phyloP scores from a whole-genome alignment of 495 filamentous ascomycete genomes.

The Bacidia rubella region DNA sequence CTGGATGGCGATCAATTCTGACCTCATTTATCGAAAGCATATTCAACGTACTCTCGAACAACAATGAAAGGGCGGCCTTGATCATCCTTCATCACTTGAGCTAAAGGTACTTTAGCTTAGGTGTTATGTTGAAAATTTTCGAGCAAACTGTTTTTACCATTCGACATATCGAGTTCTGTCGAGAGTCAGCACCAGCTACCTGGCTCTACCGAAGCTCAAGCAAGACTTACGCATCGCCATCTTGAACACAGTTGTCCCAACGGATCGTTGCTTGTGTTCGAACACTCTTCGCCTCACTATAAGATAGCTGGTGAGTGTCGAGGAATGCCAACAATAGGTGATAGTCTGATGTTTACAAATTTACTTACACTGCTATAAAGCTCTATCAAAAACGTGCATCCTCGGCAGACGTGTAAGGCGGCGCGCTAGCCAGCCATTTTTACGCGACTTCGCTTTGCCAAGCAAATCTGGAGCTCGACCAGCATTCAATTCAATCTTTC shows the following conservation, averaged over 20 bases:
- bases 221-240: constrained; percentile 60
- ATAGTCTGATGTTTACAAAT: too few relatives aligned
- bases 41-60: constrained; percentile 79
- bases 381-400: too few relatives aligned
- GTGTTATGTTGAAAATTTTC: constrained; percentile 11
- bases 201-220: neutral
- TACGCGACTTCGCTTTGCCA: neutral
- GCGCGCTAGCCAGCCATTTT: constrained; percentile 1
- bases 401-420: neutral
- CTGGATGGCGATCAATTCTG: constrained; percentile 29
- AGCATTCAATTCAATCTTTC: too few relatives aligned
- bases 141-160: constrained; percentile 34
- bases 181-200: neutral
- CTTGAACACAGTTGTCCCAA: constrained; percentile 16
- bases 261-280: too few relatives aligned
- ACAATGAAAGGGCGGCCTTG: constrained; percentile 95
- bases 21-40: too few relatives aligned
- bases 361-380: too few relatives aligned
- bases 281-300: too few relatives aligned
- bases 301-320: too few relatives aligned
- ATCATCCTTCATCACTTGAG: constrained; percentile 78
- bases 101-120: constrained; percentile 26
- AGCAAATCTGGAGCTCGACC: too few relatives aligned
- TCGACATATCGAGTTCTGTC: constrained; percentile 61
- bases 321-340: too few relatives aligned